phyloP scores from a whole-genome alignment of 2,329 filamentous ascomycete species.

The Ophiostoma sp. region DNA sequence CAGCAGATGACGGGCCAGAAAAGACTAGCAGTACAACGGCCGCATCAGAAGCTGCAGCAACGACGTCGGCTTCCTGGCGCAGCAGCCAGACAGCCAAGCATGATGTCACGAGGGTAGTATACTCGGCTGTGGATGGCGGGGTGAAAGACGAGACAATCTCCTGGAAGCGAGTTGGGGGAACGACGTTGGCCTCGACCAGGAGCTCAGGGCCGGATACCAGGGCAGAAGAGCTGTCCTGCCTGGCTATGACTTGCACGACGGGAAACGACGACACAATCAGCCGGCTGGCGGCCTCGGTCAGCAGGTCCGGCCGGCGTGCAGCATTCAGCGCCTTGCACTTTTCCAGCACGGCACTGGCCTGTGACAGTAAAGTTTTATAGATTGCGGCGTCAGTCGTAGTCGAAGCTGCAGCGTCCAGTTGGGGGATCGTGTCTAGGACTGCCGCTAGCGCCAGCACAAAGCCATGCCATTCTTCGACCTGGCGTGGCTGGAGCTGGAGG shows the following conservation, averaged over 20 bases:
- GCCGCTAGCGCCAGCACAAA: conserved; percentile 57
- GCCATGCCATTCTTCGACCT: conserved; percentile 66
- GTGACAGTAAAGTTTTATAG: neutral
- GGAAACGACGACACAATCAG: conserved; percentile 52
- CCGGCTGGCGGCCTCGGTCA: conserved; percentile 56
- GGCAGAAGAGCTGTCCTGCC: neutral
- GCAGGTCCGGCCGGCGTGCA: conserved; percentile 57
- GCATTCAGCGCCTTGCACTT: conserved; percentile 37
- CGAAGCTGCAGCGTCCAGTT: conserved; percentile 1
- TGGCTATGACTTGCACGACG: conserved; percentile 39
- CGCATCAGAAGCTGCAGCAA: conserved; percentile 46
- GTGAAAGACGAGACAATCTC: neutral
- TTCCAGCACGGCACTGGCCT: conserved; percentile 37
- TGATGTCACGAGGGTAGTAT: conserved; percentile 9
- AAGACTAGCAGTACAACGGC: conserved; percentile 44
- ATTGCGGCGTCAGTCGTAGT: neutral
- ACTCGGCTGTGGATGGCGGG: neutral
- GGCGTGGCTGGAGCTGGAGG: conserved; percentile 45
- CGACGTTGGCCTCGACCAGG: conserved; percentile 10
- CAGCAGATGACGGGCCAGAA: conserved; percentile 25
- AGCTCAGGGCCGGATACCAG: conserved; percentile 19
- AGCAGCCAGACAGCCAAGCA: conserved; percentile 39
- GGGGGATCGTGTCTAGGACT: conserved; percentile 46
- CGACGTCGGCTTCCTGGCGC: conserved; percentile 46
- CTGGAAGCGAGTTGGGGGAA: conserved; percentile 16